Conservation (phyloP, 2,329 filamentous ascomycete species). For the Paecilomyces fulvus region DNA sequence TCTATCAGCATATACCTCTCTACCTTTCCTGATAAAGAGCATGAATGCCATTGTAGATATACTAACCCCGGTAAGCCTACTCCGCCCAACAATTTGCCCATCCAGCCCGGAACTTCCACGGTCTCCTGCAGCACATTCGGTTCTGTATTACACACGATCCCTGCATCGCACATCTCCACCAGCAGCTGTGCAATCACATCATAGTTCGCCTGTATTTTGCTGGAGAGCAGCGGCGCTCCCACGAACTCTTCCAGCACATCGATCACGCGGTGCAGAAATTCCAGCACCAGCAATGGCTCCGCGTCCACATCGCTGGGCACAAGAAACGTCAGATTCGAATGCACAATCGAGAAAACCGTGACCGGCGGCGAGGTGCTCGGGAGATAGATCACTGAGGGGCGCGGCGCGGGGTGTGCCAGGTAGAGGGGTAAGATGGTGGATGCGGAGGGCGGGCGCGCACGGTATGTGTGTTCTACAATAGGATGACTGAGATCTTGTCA, state of each 20-base stretch:
- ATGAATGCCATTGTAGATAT: not conserved
- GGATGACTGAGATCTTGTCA: conserved; percentile 52
- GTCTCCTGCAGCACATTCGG: conserved; percentile 85
- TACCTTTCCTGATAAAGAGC: not conserved
- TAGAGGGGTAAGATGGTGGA: conserved; percentile 74
- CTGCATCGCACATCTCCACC: conserved; percentile 93
- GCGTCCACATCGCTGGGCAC: conserved; percentile 78
- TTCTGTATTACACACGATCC: conserved; percentile 81
- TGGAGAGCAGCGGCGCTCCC: conserved; percentile 73
- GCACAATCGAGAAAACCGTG: conserved; percentile 77
- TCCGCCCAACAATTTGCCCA: conserved; percentile 80
- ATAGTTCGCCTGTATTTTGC: conserved; percentile 82
- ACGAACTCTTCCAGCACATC: conserved; percentile 93
- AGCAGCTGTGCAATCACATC: conserved; percentile 89
- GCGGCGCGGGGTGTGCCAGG: conserved; percentile 69
- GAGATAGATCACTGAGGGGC: conserved; percentile 80
- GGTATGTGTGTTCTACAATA: conserved; percentile 83
- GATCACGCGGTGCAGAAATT: conserved; percentile 88
- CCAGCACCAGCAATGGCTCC: conserved; percentile 80
- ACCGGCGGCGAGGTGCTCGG: conserved; percentile 75
- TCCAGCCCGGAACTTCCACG: conserved; percentile 82
- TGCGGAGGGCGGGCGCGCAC: conserved; percentile 69
- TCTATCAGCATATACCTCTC: not conserved
- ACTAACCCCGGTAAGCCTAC: conserved; percentile 70
- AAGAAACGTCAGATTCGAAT: conserved; percentile 79